Percentiles rank a stretch among this genome's conserved stretches.
Evolutionary conservation across 2,329 filamentous ascomycete genomes (phyloP).

Genomic region (Colletotrichum godetiae): DNA sequence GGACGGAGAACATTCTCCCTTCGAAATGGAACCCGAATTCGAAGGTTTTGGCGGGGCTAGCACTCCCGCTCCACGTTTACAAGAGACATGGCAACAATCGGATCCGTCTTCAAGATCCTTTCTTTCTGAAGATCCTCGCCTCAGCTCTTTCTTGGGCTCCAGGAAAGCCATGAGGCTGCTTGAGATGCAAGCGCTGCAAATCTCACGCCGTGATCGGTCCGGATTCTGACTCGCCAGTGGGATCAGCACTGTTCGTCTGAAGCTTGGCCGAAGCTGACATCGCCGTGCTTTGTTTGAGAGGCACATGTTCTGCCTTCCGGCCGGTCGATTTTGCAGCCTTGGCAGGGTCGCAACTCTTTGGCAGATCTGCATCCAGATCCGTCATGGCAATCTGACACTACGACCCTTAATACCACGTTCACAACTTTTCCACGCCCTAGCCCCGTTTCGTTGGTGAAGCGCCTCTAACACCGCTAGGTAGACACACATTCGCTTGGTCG

Average conservation of each 20-base stretch:
- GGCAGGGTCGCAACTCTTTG: not conserved
- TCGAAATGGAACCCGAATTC: slow-evolving; percentile 20
- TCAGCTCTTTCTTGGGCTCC: not conserved
- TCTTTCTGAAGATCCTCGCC: slow-evolving; percentile 12
- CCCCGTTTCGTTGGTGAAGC: not conserved
- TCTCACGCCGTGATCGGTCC: not conserved
- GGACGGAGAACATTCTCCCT: not conserved
- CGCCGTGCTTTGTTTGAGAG: not conserved
- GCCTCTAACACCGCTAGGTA: not conserved
- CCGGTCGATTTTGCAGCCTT: not conserved
- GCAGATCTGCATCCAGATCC: slow-evolving; percentile 2
- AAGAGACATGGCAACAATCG: not conserved
- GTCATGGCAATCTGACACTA: not conserved
- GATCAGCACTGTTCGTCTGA: slow-evolving; percentile 8
- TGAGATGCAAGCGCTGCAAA: slow-evolving; percentile 1
- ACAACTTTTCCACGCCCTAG: not conserved
- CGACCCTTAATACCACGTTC: not conserved
- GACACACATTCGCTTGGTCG: slow-evolving; percentile 2
- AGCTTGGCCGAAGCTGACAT: slow-evolving; percentile 23
- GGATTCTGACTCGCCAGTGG: not conserved
- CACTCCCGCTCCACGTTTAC: slow-evolving; percentile 4
- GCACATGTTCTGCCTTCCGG: not conserved
- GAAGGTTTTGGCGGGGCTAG: slow-evolving; percentile 18
- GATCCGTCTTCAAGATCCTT: not conserved
- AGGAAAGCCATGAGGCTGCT: not conserved